These are phyloP conservation scores for Lachancea nothofagi DNA, from an alignment of 805 yeast species.

Conservation along the genomic window DNA sequence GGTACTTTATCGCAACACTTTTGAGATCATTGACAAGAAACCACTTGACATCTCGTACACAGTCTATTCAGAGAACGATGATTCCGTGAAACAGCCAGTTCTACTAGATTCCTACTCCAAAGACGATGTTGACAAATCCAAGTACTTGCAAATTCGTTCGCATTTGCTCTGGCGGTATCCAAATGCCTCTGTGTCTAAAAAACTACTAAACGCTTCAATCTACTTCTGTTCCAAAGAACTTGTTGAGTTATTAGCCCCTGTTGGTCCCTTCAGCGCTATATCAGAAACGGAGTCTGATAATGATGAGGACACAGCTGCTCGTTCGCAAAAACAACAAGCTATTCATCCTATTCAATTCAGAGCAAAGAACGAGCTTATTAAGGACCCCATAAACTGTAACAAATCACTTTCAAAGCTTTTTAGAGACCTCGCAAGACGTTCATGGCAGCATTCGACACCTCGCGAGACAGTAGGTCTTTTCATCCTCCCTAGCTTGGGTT, in stretches of 20 bases:
- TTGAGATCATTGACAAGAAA: slow-evolving; percentile 69
- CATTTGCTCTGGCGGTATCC: slow-evolving; percentile 90
- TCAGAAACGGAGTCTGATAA: slow-evolving; percentile 19
- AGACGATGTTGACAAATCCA: slow-evolving; percentile 62
- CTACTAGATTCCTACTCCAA: slow-evolving; percentile 70
- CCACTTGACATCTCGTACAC: slow-evolving; percentile 54
- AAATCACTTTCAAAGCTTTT: slow-evolving; percentile 62
- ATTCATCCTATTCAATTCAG: slow-evolving; percentile 31
- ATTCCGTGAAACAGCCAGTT: slow-evolving; percentile 32
- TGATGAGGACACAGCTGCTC: slow-evolving; percentile 14
- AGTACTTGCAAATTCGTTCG: slow-evolving; percentile 70
- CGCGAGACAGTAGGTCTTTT: slow-evolving; percentile 64
- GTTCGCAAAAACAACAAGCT: slow-evolving; percentile 14
- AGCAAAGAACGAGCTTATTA: slow-evolving; percentile 22
- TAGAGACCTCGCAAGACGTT: slow-evolving; percentile 82
- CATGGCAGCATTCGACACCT: slow-evolving; percentile 71
- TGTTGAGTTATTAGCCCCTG: slow-evolving; percentile 42
- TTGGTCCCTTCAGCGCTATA: slow-evolving; percentile 7
- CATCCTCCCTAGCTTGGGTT: slow-evolving; percentile 61
- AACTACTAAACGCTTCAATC: slow-evolving; percentile 67
- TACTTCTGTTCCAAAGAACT: slow-evolving; percentile 56
- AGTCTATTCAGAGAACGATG: slow-evolving; percentile 49
- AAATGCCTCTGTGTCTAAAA: slow-evolving; percentile 67
- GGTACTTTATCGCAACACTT: slow-evolving; percentile 65
- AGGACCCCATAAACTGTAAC: slow-evolving; percentile 29